These are phyloP conservation scores for Moelleriella libera DNA, from an alignment of 2,329 filamentous ascomycete species.

Conservation along the genomic window DNA sequence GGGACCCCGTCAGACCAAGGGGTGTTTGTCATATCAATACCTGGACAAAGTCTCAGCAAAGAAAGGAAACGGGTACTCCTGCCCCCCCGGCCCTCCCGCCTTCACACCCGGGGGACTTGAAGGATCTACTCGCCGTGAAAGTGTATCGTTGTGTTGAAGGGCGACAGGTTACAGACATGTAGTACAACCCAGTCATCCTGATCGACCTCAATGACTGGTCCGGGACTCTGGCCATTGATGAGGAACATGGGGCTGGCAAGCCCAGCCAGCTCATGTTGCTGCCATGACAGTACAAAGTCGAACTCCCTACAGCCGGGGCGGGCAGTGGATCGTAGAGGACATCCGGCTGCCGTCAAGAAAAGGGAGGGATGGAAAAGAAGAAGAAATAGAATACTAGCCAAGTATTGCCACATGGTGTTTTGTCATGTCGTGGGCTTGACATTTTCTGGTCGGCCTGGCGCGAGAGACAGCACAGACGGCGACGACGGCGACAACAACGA, in stretches of 20 bases:
- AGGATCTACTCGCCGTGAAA: slow-evolving; percentile 26
- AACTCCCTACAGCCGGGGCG: slow-evolving; percentile 10
- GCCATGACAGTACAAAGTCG: slow-evolving; percentile 20
- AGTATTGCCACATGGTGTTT: too few relatives aligned
- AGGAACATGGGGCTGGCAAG: slow-evolving; percentile 28
- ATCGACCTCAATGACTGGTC: slow-evolving; percentile 35
- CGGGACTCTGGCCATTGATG: slow-evolving; percentile 47
- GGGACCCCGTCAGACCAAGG: slow-evolving; percentile 49
- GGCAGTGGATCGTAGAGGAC: too few relatives aligned
- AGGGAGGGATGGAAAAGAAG: too few relatives aligned
- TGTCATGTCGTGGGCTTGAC: too few relatives aligned
- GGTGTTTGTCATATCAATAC: slow-evolving; percentile 34
- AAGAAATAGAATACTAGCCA: too few relatives aligned
- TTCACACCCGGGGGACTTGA: too few relatives aligned
- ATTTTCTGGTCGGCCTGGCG: too few relatives aligned
- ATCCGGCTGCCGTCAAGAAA: not conserved
- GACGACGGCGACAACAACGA: too few relatives aligned
- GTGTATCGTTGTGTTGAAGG: slow-evolving; percentile 33
- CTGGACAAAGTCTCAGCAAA: slow-evolving; percentile 10
- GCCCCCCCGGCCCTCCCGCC: too few relatives aligned
- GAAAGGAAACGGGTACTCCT: too few relatives aligned
- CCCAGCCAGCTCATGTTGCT: slow-evolving; percentile 27
- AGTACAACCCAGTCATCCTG: slow-evolving; percentile 20
- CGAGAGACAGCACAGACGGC: too few relatives aligned
- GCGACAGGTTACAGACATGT: slow-evolving; percentile 29